These are phyloP conservation scores for Malus asiatica DNA, from an alignment of 306 rosid species.

Conservation along the genomic window DNA sequence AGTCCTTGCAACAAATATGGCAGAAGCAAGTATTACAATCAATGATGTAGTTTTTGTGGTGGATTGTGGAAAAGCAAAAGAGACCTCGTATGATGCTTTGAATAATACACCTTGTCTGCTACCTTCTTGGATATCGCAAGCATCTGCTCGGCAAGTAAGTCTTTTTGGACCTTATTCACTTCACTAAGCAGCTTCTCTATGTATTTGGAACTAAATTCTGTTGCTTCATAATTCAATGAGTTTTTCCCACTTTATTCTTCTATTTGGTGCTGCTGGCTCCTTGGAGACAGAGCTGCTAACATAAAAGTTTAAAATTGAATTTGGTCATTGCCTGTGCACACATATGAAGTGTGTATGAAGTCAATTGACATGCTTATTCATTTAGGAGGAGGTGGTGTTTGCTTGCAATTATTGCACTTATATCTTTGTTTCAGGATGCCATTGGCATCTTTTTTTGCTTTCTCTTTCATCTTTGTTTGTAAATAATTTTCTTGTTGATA, in stretches of 20 bases:
- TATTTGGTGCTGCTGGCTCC: background rate
- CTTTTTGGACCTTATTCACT: constrained; percentile 11
- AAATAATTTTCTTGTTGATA: background rate
- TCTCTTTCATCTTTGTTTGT: background rate
- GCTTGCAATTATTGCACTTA: background rate
- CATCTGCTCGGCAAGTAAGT: constrained; percentile 93
- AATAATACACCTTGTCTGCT: constrained; percentile 92
- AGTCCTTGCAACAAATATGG: constrained; percentile 95
- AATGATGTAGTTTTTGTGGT: constrained; percentile 87
- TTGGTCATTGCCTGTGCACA: background rate
- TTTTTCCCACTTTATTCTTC: background rate
- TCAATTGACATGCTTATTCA: constrained; percentile 3
- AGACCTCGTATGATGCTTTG: constrained; percentile 93
- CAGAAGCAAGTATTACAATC: constrained; percentile 97
- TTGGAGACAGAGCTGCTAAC: background rate
- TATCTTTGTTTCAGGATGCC: background rate
- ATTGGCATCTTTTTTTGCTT: constrained; percentile 2
- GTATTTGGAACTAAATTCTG: background rate
- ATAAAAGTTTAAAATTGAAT: background rate
- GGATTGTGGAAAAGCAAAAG: constrained; percentile 98
- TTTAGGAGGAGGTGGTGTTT: constrained; percentile 1
- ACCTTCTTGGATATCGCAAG: constrained; percentile 97
- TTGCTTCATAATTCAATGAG: background rate
- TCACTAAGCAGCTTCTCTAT: background rate
- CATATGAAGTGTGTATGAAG: background rate